Conservation (phyloP, 176 grass and related monocot species). For the Oryza australiensis region DNA sequence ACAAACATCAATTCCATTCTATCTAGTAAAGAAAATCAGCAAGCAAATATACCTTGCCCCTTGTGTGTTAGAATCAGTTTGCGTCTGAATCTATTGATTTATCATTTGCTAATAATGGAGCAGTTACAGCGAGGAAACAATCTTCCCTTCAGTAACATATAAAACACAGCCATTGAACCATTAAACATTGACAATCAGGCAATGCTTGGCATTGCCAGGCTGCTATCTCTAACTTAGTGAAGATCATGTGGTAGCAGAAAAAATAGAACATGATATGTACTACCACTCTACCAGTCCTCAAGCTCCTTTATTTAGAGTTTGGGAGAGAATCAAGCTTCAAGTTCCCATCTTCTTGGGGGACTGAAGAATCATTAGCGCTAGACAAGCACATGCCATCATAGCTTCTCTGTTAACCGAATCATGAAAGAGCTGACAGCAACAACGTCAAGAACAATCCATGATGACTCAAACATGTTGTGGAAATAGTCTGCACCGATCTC, state of each 20-base stretch:
- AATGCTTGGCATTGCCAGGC: conserved; percentile 3
- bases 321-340: neutral
- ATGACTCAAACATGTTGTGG: conserved; percentile 88
- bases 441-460: conserved; percentile 79
- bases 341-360: neutral
- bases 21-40: conserved; percentile 27
- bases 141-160: neutral
- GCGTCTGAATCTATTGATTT: conserved; percentile 25
- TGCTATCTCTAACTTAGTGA: conserved; percentile 31
- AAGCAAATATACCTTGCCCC: conserved; percentile 35
- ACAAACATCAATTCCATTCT: conserved; percentile 25
- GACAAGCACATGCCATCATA: conserved; percentile 45
- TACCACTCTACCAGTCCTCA: conserved; percentile 5
- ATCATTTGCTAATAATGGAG: conserved; percentile 21
- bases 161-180: neutral
- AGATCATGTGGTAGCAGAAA: conserved; percentile 2
- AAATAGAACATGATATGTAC: neutral
- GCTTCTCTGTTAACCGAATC: conserved; percentile 79
- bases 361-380: conserved; percentile 10
- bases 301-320: conserved; percentile 17
- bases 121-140: neutral
- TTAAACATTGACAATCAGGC: conserved; percentile 21
- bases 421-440: conserved; percentile 79
- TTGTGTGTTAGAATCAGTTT: conserved; percentile 25
- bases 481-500: conserved; percentile 70